Evolutionary conservation across 176 grass and related monocot genomes (phyloP).

Genomic region (Puccinellia tenuiflora): DNA sequence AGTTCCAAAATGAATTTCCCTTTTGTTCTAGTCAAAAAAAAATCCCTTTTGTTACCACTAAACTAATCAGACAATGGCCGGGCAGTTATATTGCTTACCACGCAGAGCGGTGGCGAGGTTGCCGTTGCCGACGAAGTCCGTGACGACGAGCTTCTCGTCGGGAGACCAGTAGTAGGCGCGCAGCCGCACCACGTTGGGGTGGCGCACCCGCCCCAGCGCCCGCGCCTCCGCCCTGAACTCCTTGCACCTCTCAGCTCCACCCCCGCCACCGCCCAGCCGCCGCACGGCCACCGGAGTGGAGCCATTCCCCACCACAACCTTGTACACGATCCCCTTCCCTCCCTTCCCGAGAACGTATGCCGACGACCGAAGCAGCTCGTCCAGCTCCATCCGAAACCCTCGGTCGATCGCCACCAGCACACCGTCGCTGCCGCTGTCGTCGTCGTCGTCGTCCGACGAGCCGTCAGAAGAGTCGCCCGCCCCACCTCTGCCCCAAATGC

Average conservation of each 20-base stretch:
- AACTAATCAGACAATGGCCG: no score
- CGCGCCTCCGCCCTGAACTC: constrained; percentile 81
- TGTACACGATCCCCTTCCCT: constrained; percentile 93
- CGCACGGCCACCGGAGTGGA: constrained; percentile 82
- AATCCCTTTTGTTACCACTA: no score
- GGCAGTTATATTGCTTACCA: no score
- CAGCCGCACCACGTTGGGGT: constrained; percentile 82
- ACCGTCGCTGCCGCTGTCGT: constrained; percentile 36
- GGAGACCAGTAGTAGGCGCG: constrained; percentile 90
- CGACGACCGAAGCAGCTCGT: constrained; percentile 84
- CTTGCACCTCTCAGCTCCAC: constrained; percentile 32
- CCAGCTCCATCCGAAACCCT: constrained; percentile 75
- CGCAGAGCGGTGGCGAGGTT: constrained; percentile 77
- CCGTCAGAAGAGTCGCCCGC: neutral
- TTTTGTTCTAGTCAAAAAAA: no score
- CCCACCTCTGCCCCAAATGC: constrained; percentile 17
- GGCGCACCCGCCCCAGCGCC: constrained; percentile 52
- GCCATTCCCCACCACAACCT: constrained; percentile 86
- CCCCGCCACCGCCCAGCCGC: constrained; percentile 55
- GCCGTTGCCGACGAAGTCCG: constrained; percentile 94
- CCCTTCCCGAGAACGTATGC: constrained; percentile 94
- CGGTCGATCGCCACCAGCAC: constrained; percentile 84
- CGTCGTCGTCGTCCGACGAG: constrained; percentile 29
- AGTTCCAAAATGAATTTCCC: no score
- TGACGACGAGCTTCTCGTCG: constrained; percentile 95